phyloP scores from a whole-genome alignment of 306 rosid genomes.

The Lablab purpureus region DNA sequence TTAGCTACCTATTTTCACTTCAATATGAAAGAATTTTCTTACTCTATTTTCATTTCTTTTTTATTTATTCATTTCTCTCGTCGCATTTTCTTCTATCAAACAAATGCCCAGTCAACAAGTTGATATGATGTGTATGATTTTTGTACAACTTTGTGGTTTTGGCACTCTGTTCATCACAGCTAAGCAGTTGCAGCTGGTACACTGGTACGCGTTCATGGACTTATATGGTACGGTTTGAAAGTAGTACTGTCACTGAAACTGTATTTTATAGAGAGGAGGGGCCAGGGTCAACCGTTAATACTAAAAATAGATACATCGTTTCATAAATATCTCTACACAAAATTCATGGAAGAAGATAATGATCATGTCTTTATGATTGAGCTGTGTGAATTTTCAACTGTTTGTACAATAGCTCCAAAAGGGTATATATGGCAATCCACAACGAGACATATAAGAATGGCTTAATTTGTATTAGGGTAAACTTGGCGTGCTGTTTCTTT shows the following conservation, averaged over 20 bases:
- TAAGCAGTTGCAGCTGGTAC: constrained; percentile 52
- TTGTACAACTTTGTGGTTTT: constrained; percentile 13
- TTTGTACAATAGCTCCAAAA: constrained; percentile 15
- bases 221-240: constrained; percentile 50
- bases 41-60: no score
- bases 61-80: no score
- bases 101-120: no score
- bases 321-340: constrained; percentile 15
- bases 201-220: constrained; percentile 43
- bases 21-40: no score
- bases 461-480: constrained; percentile 13
- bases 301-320: constrained; percentile 24
- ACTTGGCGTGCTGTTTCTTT: no score
- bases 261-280: constrained; percentile 32
- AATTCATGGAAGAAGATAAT: neutral
- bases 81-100: no score
- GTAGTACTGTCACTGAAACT: constrained; percentile 49
- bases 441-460: constrained; percentile 5
- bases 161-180: constrained; percentile 44
- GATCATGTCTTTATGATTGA: constrained; percentile 32
- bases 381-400: constrained; percentile 26
- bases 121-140: neutral
- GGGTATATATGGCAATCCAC: constrained; percentile 35
- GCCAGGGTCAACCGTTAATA: constrained; percentile 47
- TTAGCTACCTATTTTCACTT: no score